These are phyloP conservation scores for Phytophthora sp. DNA, from an alignment of 352 stramenopile species.

Conservation along the genomic window DNA sequence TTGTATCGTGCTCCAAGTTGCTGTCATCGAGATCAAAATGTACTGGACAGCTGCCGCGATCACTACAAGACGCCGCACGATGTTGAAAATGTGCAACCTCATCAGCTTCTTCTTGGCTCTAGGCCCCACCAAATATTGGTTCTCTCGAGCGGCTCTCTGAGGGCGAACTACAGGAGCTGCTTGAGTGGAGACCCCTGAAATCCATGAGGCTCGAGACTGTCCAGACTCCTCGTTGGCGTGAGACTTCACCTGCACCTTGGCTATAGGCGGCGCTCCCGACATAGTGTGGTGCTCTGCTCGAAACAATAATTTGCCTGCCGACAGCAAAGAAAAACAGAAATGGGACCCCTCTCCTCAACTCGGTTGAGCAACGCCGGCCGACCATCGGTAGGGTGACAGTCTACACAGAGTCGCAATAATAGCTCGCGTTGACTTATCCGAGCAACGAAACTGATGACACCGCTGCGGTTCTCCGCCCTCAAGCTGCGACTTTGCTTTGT, in stretches of 20 bases:
- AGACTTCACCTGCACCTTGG: slow-evolving; percentile 18
- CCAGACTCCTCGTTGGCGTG: neutral
- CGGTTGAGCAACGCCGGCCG: neutral
- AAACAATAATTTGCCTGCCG: no score
- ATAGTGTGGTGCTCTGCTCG: neutral
- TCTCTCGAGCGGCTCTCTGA: neutral
- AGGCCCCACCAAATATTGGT: slow-evolving; percentile 13
- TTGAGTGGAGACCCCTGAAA: neutral
- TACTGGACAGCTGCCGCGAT: slow-evolving; percentile 42
- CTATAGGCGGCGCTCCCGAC: slow-evolving; percentile 3
- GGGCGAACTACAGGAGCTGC: neutral
- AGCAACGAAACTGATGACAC: neutral
- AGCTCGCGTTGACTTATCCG: neutral
- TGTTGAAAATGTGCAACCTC: slow-evolving; percentile 24
- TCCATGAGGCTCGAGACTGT: slow-evolving; percentile 1
- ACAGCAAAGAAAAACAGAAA: no score
- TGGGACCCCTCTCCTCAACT: neutral
- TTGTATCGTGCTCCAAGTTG: slow-evolving; percentile 16
- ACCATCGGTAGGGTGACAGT: no score
- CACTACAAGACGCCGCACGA: slow-evolving; percentile 28
- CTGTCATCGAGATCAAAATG: slow-evolving; percentile 32
- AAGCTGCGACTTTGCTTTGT: neutral
- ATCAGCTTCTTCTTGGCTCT: slow-evolving; percentile 21
- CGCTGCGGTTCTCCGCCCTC: neutral
- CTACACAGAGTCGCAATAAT: neutral